phyloP scores from a whole-genome alignment of 768 basidiomycete genomes.

The Ephemerocybe angulata region DNA sequence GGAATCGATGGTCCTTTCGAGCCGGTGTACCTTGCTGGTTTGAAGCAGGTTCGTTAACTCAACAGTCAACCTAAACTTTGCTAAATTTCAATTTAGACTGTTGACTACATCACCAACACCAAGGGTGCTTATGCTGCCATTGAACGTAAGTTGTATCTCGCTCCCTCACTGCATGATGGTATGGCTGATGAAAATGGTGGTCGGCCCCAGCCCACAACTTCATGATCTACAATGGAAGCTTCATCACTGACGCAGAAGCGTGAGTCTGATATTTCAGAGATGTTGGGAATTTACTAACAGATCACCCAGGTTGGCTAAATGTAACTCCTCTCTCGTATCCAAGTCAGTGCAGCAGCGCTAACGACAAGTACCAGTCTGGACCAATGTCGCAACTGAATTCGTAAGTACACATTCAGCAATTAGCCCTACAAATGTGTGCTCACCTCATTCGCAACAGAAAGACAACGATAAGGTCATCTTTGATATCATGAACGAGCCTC shows the following conservation, averaged over 20 bases:
- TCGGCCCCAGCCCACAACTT: slow-evolving; percentile 50
- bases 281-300: too few relatives aligned
- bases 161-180: not conserved
- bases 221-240: slow-evolving; percentile 53
- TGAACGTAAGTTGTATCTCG: slow-evolving; percentile 31
- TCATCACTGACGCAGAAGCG: slow-evolving; percentile 45
- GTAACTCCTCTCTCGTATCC: slow-evolving; percentile 20
- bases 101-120: slow-evolving; percentile 51
- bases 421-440: not conserved
- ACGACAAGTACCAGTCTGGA: slow-evolving; percentile 42
- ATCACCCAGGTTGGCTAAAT: slow-evolving; percentile 45
- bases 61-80: too few relatives aligned
- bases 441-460: slow-evolving; percentile 25
- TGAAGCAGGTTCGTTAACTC: too few relatives aligned
- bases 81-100: too few relatives aligned
- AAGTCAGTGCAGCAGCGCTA: not conserved
- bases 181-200: too few relatives aligned
- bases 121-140: slow-evolving; percentile 56
- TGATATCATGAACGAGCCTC: slow-evolving; percentile 54
- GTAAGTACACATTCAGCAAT: slow-evolving; percentile 29
- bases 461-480: slow-evolving; percentile 54
- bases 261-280: not conserved
- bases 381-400: slow-evolving; percentile 51
- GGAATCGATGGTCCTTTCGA: slow-evolving; percentile 56
- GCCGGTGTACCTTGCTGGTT: slow-evolving; percentile 46